Percentiles rank a stretch among this genome's conserved stretches.
phyloP scores from a whole-genome alignment of 2,329 filamentous ascomycete genomes.

The Dactylonectria macrodidyma region DNA sequence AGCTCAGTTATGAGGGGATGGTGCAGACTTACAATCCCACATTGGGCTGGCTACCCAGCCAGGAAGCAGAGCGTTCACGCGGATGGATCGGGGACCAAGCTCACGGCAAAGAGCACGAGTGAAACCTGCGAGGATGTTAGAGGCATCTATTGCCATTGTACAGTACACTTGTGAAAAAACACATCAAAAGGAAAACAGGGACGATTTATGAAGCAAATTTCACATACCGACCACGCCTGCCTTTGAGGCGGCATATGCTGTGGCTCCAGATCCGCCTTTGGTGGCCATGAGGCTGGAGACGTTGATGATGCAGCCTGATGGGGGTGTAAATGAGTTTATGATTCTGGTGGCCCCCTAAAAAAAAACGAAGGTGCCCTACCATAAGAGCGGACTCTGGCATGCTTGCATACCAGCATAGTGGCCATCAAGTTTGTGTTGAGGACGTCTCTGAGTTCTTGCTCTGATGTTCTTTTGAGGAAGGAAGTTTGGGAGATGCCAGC shows the following conservation, averaged over 20 bases:
- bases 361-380: slow-evolving; percentile 44
- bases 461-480: slow-evolving; percentile 70
- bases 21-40: slow-evolving; percentile 73
- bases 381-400: slow-evolving; percentile 53
- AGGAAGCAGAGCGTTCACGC: slow-evolving; percentile 86
- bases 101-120: slow-evolving; percentile 78
- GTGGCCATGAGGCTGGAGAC: slow-evolving; percentile 82
- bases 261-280: slow-evolving; percentile 78
- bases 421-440: slow-evolving; percentile 80
- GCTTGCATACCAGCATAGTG: slow-evolving; percentile 74
- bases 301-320: slow-evolving; percentile 81
- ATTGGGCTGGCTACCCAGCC: slow-evolving; percentile 89
- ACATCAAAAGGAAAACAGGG: slow-evolving; percentile 33
- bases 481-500: slow-evolving; percentile 80
- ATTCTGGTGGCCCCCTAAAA: background rate
- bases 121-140: slow-evolving; percentile 65
- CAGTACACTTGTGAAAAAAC: slow-evolving; percentile 38
- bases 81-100: slow-evolving; percentile 72
- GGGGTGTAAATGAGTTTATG: slow-evolving; percentile 17
- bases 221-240: slow-evolving; percentile 79
- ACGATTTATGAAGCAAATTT: slow-evolving; percentile 26
- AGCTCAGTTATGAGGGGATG: slow-evolving; percentile 26
- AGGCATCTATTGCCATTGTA: slow-evolving; percentile 41
- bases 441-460: slow-evolving; percentile 68
- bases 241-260: slow-evolving; percentile 84